A percentile compares a stretch with the other conserved stretches of the same genome.
Evolutionary conservation across 2,329 filamentous ascomycete species (phyloP).

Genomic region (Ceratocystis papillata): DNA sequence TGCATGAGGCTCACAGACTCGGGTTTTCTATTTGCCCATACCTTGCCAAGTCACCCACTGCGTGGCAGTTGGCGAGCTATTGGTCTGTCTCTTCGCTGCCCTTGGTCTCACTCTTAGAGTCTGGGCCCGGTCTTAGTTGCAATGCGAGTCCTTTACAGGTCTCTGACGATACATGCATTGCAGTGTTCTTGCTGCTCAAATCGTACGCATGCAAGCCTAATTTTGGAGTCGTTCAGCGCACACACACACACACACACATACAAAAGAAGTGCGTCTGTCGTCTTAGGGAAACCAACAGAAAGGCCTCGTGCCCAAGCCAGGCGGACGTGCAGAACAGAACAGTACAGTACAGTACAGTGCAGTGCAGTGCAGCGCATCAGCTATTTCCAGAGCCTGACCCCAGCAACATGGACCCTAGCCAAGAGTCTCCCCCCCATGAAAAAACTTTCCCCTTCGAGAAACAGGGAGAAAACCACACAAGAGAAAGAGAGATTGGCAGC

Average conservation of each 20-base stretch:
- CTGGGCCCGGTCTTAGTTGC: background rate
- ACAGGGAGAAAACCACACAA: background rate
- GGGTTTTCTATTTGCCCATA: background rate
- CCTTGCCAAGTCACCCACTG: background rate
- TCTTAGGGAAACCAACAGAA: background rate
- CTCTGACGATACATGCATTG: slow-evolving; percentile 1
- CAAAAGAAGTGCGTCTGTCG: background rate
- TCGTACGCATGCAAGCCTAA: background rate
- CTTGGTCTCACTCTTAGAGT: background rate
- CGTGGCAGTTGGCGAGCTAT: background rate
- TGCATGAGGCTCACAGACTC: background rate
- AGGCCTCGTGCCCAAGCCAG: background rate
- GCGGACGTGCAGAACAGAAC: background rate
- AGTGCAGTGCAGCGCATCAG: background rate
- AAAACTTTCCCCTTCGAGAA: background rate
- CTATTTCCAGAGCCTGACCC: background rate
- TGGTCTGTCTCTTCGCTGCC: background rate
- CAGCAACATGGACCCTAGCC: background rate
- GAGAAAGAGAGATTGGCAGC: background rate
- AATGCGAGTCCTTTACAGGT: background rate
- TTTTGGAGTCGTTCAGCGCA: background rate
- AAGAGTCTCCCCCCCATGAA: background rate
- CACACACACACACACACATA: background rate
- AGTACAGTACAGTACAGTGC: too few species aligned
- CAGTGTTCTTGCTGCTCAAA: background rate